phyloP scores from a whole-genome alignment of 2,329 filamentous ascomycete species.

The Cadophora sp. region DNA sequence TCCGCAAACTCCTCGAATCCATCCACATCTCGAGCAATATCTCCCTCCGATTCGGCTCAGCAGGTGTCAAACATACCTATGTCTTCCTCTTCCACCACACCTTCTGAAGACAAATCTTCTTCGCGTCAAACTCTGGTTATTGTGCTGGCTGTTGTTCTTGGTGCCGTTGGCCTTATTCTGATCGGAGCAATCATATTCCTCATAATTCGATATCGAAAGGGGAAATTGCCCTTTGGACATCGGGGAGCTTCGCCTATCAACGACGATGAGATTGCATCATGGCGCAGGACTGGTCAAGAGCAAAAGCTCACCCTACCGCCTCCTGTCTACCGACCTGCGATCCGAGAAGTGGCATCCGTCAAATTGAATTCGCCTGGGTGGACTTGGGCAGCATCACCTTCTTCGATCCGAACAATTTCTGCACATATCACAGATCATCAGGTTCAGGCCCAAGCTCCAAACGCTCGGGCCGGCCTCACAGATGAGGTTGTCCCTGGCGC shows the following conservation, averaged over 20 bases:
- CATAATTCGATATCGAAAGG: constrained; percentile 32
- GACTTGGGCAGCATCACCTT: constrained; percentile 39
- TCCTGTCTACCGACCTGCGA: constrained; percentile 21
- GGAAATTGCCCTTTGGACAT: constrained; percentile 52
- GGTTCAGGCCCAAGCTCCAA: constrained; percentile 65
- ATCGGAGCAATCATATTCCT: constrained; percentile 34
- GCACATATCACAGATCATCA: constrained; percentile 39
- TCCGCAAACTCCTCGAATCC: constrained; percentile 16
- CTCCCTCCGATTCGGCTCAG: constrained; percentile 17
- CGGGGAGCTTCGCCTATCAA: constrained; percentile 66
- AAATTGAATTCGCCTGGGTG: constrained; percentile 34
- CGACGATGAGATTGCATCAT: constrained; percentile 70
- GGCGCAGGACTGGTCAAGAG: constrained; percentile 47
- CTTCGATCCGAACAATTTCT: constrained; percentile 41
- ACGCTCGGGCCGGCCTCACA: constrained; percentile 66
- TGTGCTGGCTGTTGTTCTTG: constrained; percentile 39
- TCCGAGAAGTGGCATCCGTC: constrained; percentile 23
- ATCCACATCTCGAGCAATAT: constrained; percentile 10
- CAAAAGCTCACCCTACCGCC: constrained; percentile 28
- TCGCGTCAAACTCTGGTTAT: constrained; percentile 35
- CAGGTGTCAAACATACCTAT: constrained; percentile 24
- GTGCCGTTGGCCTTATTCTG: constrained; percentile 37
- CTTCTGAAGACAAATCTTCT: constrained; percentile 3
- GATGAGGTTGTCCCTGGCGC: constrained; percentile 67
- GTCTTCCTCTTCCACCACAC: constrained; percentile 26